Evolutionary conservation across 2,329 filamentous ascomycete species (phyloP).

Genomic region (Pseudocercospora fuligena): DNA sequence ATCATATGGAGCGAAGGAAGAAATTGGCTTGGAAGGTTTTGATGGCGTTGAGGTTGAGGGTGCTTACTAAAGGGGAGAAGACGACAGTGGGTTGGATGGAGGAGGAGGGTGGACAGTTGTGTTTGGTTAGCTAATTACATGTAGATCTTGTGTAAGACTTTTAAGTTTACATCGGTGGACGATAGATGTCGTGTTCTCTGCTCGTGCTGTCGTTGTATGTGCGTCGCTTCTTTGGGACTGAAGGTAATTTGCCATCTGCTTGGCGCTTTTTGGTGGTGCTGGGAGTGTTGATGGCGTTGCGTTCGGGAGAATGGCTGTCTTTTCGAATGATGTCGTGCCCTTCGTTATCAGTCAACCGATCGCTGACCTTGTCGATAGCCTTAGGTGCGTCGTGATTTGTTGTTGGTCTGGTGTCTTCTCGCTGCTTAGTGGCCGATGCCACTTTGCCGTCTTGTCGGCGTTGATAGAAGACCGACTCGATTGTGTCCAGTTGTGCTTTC

Average conservation of each 20-base stretch:
- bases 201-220: background rate
- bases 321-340: background rate
- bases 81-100: constrained; percentile 11
- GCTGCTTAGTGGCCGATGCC: background rate
- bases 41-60: constrained; percentile 14
- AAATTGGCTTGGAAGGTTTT: constrained; percentile 15
- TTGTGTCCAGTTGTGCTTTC: background rate
- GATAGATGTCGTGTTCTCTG: background rate
- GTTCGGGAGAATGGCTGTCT: background rate
- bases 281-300: background rate
- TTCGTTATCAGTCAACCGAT: background rate
- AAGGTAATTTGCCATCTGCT: background rate
- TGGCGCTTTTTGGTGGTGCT: background rate
- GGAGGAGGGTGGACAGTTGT: constrained; percentile 17
- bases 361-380: background rate
- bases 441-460: background rate
- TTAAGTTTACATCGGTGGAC: too few species aligned
- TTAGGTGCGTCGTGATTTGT: background rate
- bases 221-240: background rate
- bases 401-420: background rate
- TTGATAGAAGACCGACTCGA: background rate
- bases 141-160: too few species aligned
- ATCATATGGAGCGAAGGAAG: constrained; percentile 5
- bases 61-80: background rate
- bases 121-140: constrained; percentile 12